Evolutionary conservation across 2,329 filamentous ascomycete species (phyloP).

Genomic region (Ceratocystiopsis brevicomis): DNA sequence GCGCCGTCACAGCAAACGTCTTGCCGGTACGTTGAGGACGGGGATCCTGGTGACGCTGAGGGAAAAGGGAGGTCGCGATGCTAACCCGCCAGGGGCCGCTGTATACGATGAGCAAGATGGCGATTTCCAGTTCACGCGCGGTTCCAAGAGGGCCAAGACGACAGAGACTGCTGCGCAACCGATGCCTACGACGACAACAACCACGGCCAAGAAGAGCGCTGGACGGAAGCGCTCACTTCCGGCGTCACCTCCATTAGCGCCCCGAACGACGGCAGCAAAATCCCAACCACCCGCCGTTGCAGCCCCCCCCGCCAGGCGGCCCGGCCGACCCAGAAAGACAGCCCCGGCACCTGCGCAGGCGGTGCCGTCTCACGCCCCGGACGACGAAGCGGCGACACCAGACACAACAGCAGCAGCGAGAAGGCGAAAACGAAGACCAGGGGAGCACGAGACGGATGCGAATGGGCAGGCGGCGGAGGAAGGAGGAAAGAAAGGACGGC

Average conservation of each 20-base stretch:
- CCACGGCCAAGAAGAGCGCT: constrained; percentile 21
- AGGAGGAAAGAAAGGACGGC: constrained; percentile 21
- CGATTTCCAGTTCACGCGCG: constrained; percentile 57
- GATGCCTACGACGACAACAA: constrained; percentile 10
- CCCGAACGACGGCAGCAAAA: background rate
- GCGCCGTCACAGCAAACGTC: constrained; percentile 44
- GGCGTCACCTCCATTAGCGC: constrained; percentile 4
- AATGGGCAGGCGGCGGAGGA: constrained; percentile 18
- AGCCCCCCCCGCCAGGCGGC: background rate
- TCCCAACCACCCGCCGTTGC: background rate
- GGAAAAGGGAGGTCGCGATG: background rate
- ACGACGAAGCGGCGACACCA: background rate
- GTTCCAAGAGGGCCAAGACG: constrained; percentile 44
- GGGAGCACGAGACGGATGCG: background rate
- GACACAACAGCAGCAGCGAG: background rate
- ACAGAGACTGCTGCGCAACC: constrained; percentile 21
- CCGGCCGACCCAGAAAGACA: constrained; percentile 1
- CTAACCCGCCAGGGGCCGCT: constrained; percentile 13
- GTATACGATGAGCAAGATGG: constrained; percentile 57
- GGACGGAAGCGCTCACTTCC: constrained; percentile 14
- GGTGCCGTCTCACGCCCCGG: constrained; percentile 17
- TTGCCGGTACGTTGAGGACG: constrained; percentile 32
- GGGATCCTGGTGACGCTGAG: background rate
- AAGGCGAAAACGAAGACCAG: background rate
- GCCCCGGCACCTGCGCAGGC: constrained; percentile 7